Conservation (phyloP, 768 basidiomycete species). For the Butyriboletus loyo region DNA sequence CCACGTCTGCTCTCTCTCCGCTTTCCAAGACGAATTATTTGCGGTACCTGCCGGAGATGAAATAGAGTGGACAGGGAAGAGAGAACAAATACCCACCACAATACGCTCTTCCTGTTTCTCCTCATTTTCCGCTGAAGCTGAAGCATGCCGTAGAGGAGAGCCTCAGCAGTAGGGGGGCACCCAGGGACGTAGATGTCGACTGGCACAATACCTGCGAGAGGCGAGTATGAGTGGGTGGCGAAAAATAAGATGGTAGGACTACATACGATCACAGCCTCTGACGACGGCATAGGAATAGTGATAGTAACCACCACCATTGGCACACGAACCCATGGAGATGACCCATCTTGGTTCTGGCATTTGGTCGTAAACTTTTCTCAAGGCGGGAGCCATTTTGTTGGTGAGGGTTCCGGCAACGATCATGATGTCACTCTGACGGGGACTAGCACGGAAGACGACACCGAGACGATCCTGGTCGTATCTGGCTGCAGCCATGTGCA, state of each 20-base stretch:
- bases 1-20: not conserved
- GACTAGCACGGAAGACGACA: slow-evolving; percentile 98
- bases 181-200: slow-evolving; percentile 99
- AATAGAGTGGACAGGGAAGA: not conserved
- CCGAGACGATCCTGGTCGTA: slow-evolving; percentile 98
- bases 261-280: slow-evolving; percentile 92
- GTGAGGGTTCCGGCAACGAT: slow-evolving; percentile 98
- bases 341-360: slow-evolving; percentile 99
- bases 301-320: slow-evolving; percentile 96
- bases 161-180: slow-evolving; percentile 94
- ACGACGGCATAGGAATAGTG: slow-evolving; percentile 99
- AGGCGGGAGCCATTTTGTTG: slow-evolving; percentile 99
- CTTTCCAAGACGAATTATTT: slow-evolving; percentile 14
- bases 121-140: slow-evolving; percentile 97
- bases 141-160: slow-evolving; percentile 93
- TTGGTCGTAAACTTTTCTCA: slow-evolving; percentile 96
- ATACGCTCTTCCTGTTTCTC: slow-evolving; percentile 76
- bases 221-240: slow-evolving; percentile 6
- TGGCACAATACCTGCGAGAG: slow-evolving; percentile 80
- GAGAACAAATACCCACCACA: slow-evolving; percentile 57
- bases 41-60: slow-evolving; percentile 23
- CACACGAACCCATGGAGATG: slow-evolving; percentile 99
- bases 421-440: slow-evolving; percentile 97
- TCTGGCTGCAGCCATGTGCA: slow-evolving; percentile 99
- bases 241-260: slow-evolving; percentile 6